These are phyloP conservation scores for Beta corolliflora DNA, from an alignment of 179 eudicot species.

Conservation along the genomic window DNA sequence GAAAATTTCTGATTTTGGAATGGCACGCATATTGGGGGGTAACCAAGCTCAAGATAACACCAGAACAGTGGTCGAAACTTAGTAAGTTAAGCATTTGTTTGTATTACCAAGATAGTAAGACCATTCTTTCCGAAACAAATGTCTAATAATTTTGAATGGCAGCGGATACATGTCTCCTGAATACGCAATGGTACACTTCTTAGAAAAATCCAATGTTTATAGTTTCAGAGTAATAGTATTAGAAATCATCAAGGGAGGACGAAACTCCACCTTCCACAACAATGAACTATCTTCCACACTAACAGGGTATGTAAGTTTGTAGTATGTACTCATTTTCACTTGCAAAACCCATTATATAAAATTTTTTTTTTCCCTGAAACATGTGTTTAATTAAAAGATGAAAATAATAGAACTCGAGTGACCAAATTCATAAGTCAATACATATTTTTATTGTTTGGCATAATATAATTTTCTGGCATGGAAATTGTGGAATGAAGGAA, in stretches of 20 bases:
- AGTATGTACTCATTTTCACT: background rate
- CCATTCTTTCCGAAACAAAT: background rate
- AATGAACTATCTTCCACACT: constrained; percentile 27
- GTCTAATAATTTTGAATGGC: constrained; percentile 22
- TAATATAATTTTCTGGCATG: constrained; percentile 34
- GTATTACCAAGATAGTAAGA: background rate
- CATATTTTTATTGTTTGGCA: no score
- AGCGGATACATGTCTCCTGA: no score
- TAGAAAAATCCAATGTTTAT: constrained; percentile 42
- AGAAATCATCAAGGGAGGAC: constrained; percentile 40
- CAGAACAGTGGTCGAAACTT: constrained; percentile 52
- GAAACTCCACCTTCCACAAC: constrained; percentile 35
- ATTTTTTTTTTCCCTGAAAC: no score
- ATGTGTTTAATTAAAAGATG: background rate
- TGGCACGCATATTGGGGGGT: constrained; percentile 50
- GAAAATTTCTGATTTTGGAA: constrained; percentile 59
- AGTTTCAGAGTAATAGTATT: constrained; percentile 44
- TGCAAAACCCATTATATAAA: background rate
- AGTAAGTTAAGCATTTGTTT: constrained; percentile 37
- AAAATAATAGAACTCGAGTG: no score
- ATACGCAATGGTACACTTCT: constrained; percentile 44
- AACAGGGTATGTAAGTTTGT: constrained; percentile 38
- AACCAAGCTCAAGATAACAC: constrained; percentile 49
- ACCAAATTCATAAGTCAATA: no score
- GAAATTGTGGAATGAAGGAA: constrained; percentile 42